phyloP scores from a whole-genome alignment of 306 rosid species.

The Leucaena leucocephala region DNA sequence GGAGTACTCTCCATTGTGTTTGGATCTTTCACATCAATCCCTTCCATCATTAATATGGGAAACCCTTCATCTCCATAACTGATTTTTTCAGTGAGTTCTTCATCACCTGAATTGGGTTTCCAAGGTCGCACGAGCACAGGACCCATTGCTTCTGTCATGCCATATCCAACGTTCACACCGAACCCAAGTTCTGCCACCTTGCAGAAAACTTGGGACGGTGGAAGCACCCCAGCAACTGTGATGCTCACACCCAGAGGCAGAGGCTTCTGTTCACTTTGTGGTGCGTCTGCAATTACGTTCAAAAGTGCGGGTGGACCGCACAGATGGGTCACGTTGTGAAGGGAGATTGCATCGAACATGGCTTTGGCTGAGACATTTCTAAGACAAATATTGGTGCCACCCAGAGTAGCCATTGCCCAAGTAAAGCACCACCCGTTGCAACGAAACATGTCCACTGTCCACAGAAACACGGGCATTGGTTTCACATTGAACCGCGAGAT shows the following conservation, averaged over 20 bases:
- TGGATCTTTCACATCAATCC: slow-evolving; percentile 74
- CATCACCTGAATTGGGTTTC: slow-evolving; percentile 41
- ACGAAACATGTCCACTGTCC: slow-evolving; percentile 97
- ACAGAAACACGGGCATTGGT: slow-evolving; percentile 59
- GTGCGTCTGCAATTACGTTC: slow-evolving; percentile 53
- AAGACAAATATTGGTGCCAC: slow-evolving; percentile 78
- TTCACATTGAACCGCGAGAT: slow-evolving; percentile 52
- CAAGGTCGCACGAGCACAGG: slow-evolving; percentile 62
- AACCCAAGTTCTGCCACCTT: slow-evolving; percentile 64
- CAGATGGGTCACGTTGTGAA: slow-evolving; percentile 67
- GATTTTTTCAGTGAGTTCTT: slow-evolving; percentile 26
- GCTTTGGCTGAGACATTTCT: slow-evolving; percentile 47
- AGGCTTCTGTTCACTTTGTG: slow-evolving; percentile 21
- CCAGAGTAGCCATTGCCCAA: slow-evolving; percentile 77
- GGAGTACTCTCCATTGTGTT: slow-evolving; percentile 58
- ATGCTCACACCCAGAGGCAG: slow-evolving; percentile 52
- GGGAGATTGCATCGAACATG: slow-evolving; percentile 55
- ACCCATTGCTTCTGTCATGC: slow-evolving; percentile 89
- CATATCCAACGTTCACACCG: slow-evolving; percentile 72
- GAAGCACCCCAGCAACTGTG: slow-evolving; percentile 73
- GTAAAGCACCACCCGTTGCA: slow-evolving; percentile 91
- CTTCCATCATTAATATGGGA: slow-evolving; percentile 47
- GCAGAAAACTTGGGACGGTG: slow-evolving; percentile 48
- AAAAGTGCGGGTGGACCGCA: slow-evolving; percentile 75
- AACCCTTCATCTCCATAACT: slow-evolving; percentile 35